A percentile compares a stretch with the other conserved stretches of the same genome.
Evolutionary conservation across 129 eudicot species (phyloP).

Genomic region (Artemisia annua): DNA sequence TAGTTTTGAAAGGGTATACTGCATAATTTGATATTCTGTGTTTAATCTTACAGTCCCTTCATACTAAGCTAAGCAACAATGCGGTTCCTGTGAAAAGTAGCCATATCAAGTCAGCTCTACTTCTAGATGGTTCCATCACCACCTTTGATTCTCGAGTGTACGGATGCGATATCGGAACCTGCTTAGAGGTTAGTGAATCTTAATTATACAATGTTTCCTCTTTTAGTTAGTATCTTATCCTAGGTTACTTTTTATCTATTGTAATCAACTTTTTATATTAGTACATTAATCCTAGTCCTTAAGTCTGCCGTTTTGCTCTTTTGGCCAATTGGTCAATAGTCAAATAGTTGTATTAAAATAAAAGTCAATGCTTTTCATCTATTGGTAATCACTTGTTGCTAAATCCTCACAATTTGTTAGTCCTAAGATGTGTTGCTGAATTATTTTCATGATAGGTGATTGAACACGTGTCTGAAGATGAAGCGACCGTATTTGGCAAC

Average conservation of each 20-base stretch:
- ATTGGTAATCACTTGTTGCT: neutral
- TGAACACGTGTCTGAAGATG: constrained; percentile 94
- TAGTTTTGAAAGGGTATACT: neutral
- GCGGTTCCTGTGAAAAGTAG: constrained; percentile 30
- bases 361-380: neutral
- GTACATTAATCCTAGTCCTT: neutral
- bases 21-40: constrained; percentile 5
- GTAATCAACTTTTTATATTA: neutral
- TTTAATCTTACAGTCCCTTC: constrained; percentile 55
- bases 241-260: constrained; percentile 2
- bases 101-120: constrained; percentile 54
- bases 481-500: constrained; percentile 76
- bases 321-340: constrained; percentile 4
- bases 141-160: constrained; percentile 69
- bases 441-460: constrained; percentile 56
- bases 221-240: too few species aligned
- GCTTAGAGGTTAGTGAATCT: constrained; percentile 77
- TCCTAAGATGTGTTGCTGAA: neutral
- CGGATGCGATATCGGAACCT: constrained; percentile 89
- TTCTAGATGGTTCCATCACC: constrained; percentile 80
- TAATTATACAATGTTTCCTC: neutral
- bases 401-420: neutral
- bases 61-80: constrained; percentile 55
- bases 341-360: neutral
- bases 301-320: neutral